Evolutionary conservation across 179 eudicot genomes (phyloP).

Genomic region (Sideroxylon spinosum): DNA sequence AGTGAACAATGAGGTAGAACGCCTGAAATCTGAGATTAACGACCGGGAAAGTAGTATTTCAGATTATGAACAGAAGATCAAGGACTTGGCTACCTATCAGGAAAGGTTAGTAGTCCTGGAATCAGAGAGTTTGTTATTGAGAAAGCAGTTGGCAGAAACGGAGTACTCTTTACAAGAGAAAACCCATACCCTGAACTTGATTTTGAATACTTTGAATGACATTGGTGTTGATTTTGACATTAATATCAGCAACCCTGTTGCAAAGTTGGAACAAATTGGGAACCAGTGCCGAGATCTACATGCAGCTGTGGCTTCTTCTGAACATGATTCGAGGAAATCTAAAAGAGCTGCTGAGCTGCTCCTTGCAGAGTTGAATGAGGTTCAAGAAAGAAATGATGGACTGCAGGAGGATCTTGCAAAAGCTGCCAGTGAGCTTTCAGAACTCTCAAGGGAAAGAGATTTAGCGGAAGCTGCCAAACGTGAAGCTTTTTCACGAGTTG

Average conservation of each 20-base stretch:
- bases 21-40: constrained; percentile 51
- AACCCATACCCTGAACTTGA: constrained; percentile 46
- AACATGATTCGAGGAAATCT: constrained; percentile 70
- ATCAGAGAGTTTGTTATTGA: constrained; percentile 51
- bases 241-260: constrained; percentile 50
- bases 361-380: constrained; percentile 90
- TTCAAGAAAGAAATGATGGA: constrained; percentile 87
- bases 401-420: constrained; percentile 77
- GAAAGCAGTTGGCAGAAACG: constrained; percentile 49
- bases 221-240: constrained; percentile 36
- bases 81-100: constrained; percentile 38
- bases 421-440: constrained; percentile 41
- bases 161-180: constrained; percentile 51
- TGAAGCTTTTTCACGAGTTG: constrained; percentile 60
- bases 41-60: constrained; percentile 41
- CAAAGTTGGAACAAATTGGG: constrained; percentile 58
- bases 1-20: constrained; percentile 48
- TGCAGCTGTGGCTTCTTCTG: constrained; percentile 40
- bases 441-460: constrained; percentile 61
- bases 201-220: constrained; percentile 45
- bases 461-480: constrained; percentile 55
- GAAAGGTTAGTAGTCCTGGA: constrained; percentile 47
- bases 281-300: constrained; percentile 51
- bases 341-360: constrained; percentile 87
- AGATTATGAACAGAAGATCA: constrained; percentile 54